Evolutionary conservation across 2,329 filamentous ascomycete species (phyloP).

Genomic region (Chaetomium globosum): DNA sequence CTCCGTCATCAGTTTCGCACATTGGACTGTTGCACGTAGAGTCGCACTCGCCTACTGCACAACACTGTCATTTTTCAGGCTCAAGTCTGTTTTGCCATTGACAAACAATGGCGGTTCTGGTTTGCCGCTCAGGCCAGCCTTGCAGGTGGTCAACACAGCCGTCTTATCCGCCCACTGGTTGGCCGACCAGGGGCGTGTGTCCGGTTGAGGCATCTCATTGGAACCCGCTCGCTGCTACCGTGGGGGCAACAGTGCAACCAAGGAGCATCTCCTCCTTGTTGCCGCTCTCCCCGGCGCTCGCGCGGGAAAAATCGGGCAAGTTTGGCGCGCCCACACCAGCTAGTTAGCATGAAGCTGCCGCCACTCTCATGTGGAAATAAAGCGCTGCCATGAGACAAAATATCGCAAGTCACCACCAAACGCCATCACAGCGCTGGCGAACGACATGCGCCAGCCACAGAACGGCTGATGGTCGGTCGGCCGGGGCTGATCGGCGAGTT

Average conservation of each 20-base stretch:
- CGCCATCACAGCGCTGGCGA: background rate
- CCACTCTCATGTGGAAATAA: conserved; percentile 14
- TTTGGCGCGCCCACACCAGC: conserved; percentile 2
- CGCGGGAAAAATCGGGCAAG: background rate
- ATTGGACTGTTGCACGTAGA: background rate
- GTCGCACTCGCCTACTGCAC: background rate
- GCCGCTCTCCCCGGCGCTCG: background rate
- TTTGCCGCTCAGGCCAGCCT: conserved; percentile 10
- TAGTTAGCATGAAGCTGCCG: background rate
- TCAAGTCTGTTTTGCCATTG: background rate
- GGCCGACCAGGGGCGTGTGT: background rate
- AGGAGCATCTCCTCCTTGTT: background rate
- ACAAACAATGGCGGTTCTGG: conserved; percentile 5
- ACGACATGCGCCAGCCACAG: conserved; percentile 2
- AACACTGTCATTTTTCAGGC: background rate
- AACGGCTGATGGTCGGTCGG: background rate
- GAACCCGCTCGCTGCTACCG: conserved; percentile 6
- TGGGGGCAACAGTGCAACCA: conserved; percentile 9
- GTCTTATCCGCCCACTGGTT: conserved; percentile 9
- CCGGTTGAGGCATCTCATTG: background rate
- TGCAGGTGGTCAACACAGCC: background rate
- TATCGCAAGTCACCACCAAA: background rate
- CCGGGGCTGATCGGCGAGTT: conserved; percentile 10
- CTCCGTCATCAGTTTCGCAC: background rate
- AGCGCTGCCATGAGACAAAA: conserved; percentile 21